phyloP scores from a whole-genome alignment of 2,329 filamentous ascomycete species.

The Macrophomina tecta region DNA sequence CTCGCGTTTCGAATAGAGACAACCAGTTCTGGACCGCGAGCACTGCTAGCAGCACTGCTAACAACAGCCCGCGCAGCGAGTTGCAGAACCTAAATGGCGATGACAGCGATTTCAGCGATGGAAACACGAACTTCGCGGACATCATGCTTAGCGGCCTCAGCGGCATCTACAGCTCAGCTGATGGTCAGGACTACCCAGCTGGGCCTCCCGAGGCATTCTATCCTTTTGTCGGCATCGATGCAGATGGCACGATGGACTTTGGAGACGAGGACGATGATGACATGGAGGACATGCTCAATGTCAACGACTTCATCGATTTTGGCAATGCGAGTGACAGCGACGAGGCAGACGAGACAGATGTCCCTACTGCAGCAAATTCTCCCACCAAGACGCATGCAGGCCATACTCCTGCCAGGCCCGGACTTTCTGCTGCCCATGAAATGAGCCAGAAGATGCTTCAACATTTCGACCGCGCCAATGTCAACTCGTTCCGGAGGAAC shows the following conservation, averaged over 20 bases:
- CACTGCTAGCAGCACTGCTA: slow-evolving; percentile 47
- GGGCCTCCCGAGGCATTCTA: slow-evolving; percentile 80
- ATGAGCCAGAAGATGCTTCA: slow-evolving; percentile 41
- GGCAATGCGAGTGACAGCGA: slow-evolving; percentile 44
- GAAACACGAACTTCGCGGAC: slow-evolving; percentile 57
- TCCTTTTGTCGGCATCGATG: slow-evolving; percentile 62
- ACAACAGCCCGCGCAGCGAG: slow-evolving; percentile 47
- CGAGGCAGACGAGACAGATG: slow-evolving; percentile 44
- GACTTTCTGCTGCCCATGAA: slow-evolving; percentile 28
- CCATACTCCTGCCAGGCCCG: slow-evolving; percentile 40
- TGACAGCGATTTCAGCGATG: slow-evolving; percentile 48
- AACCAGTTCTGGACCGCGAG: slow-evolving; percentile 37
- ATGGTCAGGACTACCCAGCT: slow-evolving; percentile 63
- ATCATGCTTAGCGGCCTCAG: slow-evolving; percentile 82
- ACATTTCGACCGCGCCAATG: slow-evolving; percentile 49
- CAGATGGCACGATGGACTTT: slow-evolving; percentile 64
- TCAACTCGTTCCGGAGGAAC: slow-evolving; percentile 48
- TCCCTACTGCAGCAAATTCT: slow-evolving; percentile 43
- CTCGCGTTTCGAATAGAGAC: slow-evolving; percentile 18
- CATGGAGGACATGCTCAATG: slow-evolving; percentile 53
- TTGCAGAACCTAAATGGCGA: slow-evolving; percentile 44
- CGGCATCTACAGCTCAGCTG: slow-evolving; percentile 63
- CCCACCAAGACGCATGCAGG: slow-evolving; percentile 39
- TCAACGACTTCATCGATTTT: slow-evolving; percentile 48
- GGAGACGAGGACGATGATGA: slow-evolving; percentile 68